Evolutionary conservation across 2,329 filamentous ascomycete genomes (phyloP), one percentile per base, ranked within the genome.

Genomic region (Fusarium piperis): DNA sequence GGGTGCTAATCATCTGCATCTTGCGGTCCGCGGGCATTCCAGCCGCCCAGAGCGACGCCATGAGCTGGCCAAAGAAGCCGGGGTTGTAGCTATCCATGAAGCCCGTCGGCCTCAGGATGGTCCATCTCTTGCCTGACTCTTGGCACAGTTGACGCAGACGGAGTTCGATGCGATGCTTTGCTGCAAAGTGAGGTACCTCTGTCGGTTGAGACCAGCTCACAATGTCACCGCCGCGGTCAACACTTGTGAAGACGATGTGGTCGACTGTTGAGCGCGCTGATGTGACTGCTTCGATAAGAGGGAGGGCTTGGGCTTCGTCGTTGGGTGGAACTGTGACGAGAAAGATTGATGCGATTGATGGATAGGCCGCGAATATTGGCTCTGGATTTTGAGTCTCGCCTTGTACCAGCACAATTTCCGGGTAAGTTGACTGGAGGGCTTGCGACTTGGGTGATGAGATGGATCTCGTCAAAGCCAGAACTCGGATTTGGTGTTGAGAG

Each of bases 61-160:
- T 77, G 55, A 78, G 64, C 33, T 74, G 69, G 3, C 76, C 73
- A 4, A 79, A 79, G 38, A 65, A 68, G 2, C 68, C 73, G 0
- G 74, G 67, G 11, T 56, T 67, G 10, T 78, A 78, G 23, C 63
- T 78, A 5, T 78, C 76, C 76, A 78, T 77, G n/a, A 78, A 78
- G 0, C 75, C 77, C 0, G 74, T 73, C 5, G 76, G 77, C 13
- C 76, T 59, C 2, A 78, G 41, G 1, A 79, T 76, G 0, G 76
- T 77, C 76, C 77, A 78, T 2, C 61, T 23, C 6, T 59, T 72
- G 9, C 28, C 26, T 1, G 2, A 44, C 9, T 53, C 33, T 1
- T 63, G 6, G 5, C 65, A 74, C 5, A 66, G 7, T 12, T 64
- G n/a, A 0, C 62, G 71, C 0, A 73, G 35, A 7, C 18, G 36